phyloP scores from a whole-genome alignment of 1,284 basidiomycete genomes.

The Apiotrichum gamsii region DNA sequence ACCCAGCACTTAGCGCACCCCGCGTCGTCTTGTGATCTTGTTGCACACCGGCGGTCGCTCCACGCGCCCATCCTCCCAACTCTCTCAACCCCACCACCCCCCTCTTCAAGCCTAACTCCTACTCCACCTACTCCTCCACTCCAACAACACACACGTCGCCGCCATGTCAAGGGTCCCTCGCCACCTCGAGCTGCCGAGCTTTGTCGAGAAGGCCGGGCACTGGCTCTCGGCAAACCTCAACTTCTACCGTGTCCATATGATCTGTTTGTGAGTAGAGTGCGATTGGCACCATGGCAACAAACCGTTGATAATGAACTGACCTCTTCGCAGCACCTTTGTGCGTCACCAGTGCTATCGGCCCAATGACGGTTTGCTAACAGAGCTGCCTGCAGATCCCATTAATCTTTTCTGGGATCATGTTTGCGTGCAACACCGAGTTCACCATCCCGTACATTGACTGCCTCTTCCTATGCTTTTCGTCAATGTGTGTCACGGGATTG shows the following conservation, averaged over 20 bases:
- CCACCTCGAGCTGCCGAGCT: not conserved
- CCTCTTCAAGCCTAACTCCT: not conserved
- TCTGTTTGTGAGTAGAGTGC: slow-evolving; percentile 37
- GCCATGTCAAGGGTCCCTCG: not conserved
- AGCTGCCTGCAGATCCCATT: slow-evolving; percentile 43
- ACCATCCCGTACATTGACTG: slow-evolving; percentile 51
- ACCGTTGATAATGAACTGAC: too few species aligned
- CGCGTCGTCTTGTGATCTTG: not conserved
- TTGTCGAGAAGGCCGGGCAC: not conserved
- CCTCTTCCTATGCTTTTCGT: slow-evolving; percentile 50
- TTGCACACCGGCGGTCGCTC: not conserved
- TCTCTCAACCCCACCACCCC: not conserved
- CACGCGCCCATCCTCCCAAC: not conserved
- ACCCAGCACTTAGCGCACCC: not conserved
- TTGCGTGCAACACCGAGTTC: slow-evolving; percentile 37
- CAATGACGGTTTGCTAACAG: slow-evolving; percentile 17
- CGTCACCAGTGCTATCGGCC: slow-evolving; percentile 10
- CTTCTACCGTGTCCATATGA: slow-evolving; percentile 48
- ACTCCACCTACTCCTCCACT: not conserved
- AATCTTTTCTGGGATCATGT: slow-evolving; percentile 50
- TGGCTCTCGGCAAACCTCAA: slow-evolving; percentile 26
- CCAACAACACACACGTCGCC: not conserved
- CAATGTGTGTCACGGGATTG: slow-evolving; percentile 53
- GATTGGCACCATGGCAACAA: too few species aligned
- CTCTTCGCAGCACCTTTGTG: slow-evolving; percentile 36